Base-by-base conservation (phyloP, 371 early-diverging fungal genomes). In the Smittium mucronatum region DNA sequence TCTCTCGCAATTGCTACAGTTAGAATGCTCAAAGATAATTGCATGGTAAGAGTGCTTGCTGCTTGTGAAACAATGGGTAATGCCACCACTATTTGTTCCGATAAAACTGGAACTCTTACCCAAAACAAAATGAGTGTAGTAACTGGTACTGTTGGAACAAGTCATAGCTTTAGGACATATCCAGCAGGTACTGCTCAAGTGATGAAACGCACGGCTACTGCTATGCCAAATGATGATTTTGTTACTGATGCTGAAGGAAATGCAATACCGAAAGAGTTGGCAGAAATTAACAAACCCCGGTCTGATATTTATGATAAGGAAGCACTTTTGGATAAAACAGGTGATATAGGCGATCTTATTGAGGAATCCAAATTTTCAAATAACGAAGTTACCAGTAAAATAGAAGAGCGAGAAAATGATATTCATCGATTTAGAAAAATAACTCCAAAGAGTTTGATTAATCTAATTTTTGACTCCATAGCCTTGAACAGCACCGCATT, bases 1-100 rank as follows among this genome's bases (percentile, higher is more conserved):
- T 88, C 97, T 2, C 84, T 98, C 31, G 95, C 94, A 16, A 91
- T 89, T 74, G 95, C 95, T n/a, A 94, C 95, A 1, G 89, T 87
- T n/a, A 86, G 89, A 68, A 95, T 95, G 96, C 80, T 94, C 66
- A 90, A 92, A 75, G 94, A 93, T 72, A 93, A 91, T 75, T 94
- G 93, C 78, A 79, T 98, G 58, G 98, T 98, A 26, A 87, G 97
- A 59, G 87, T 93, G 35, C 82, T 98, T 61, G 86, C 90, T 30
- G 91, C 98, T 2, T 97, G 97, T 79, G 98, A 98, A 81, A 97
- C 95, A 59, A 97, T 98, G 97, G 97, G 97, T 68, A 91, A 90
- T 70, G 95, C 96, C 36, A 98, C 97, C 25, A 91, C 94, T 5
- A 93, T 98, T 58, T 97, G 97, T 81, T 90, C 93, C 0, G 97